Base-by-base conservation (phyloP, 371 early-diverging fungal genomes). In the Mortierella sp. region DNA sequence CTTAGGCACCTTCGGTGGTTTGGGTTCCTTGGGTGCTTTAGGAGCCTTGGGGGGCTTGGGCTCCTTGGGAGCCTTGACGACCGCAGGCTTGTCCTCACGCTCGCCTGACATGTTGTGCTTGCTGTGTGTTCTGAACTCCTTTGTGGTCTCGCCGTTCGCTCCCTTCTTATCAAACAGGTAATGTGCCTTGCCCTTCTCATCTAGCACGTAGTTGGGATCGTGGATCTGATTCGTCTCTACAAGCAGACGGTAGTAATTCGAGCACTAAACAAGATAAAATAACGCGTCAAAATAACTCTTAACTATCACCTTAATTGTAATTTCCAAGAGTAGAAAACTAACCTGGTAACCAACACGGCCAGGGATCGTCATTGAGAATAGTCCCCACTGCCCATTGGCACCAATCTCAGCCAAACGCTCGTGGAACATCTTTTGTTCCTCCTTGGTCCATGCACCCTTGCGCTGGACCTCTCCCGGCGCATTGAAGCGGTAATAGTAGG, bases 291-390 rank as follows among this genome's bases (percentile, higher is more conserved):
- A 6, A 31, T 1, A 14, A 50, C 21, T n/a, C 17, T 27, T 26
- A 26, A 34, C 5, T 4, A 32, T 42, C 19, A 30, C 21, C 7
- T 9, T 47, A 19, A 2, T 7, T 23, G 2, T 24, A 37, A 15
- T 37, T n/a, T n/a, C n/a, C n/a, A n/a, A n/a, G n/a, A n/a, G n/a
- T 82, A 1, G 37, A 34, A 12, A 12, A 51, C 62, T 8, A 9
- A 90, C 93, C 83, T 92, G 97, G 70, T 97, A 97, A 6, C 97
- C 97, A 19, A 97, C 97, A 21, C 97, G 90, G 14, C 97, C 97
- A 9, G 97, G 96, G 34, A 97, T 93, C 15, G 92, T 86, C 92
- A 94, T 95, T 24, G 95, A 93, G 78, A 97, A 97, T 48, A 97
- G 88, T 30, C 97, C 96, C 96, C 97, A 97, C 78, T 97, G 96